Percentiles rank a stretch among this genome's conserved stretches.
Evolutionary conservation across 352 stramenopile species (phyloP).

Genomic region (Discostella stelligera): DNA sequence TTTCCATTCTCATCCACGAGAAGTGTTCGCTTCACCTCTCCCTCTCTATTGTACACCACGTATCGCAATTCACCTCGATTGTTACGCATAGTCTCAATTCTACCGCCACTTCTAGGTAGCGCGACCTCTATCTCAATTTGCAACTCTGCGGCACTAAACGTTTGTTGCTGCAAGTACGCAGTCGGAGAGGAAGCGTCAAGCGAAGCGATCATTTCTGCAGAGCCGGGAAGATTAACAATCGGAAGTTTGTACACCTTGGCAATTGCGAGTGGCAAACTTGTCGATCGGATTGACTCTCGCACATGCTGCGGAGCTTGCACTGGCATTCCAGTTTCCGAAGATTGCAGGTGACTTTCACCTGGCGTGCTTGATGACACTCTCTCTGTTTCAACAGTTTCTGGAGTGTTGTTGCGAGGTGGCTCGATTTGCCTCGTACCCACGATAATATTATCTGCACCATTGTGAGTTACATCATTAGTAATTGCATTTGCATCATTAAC

Average conservation of each 20-base stretch:
- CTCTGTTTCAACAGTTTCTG: not conserved
- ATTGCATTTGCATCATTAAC: slow-evolving; percentile 4
- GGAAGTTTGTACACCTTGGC: slow-evolving; percentile 72
- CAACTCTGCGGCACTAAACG: slow-evolving; percentile 50
- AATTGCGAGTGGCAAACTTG: slow-evolving; percentile 62
- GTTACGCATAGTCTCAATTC: slow-evolving; percentile 50
- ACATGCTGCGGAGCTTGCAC: slow-evolving; percentile 2
- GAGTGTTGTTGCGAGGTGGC: not conserved
- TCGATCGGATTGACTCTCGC: not conserved
- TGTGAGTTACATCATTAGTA: not conserved
- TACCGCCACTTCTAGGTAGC: slow-evolving; percentile 61
- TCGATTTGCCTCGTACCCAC: not conserved
- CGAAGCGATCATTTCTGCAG: slow-evolving; percentile 9
- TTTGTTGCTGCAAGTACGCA: slow-evolving; percentile 43
- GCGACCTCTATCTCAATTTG: slow-evolving; percentile 51
- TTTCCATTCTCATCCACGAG: slow-evolving; percentile 55
- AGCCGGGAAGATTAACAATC: slow-evolving; percentile 33
- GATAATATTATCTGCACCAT: not conserved
- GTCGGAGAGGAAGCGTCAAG: slow-evolving; percentile 34
- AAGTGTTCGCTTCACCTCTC: slow-evolving; percentile 57
- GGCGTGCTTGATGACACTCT: not conserved
- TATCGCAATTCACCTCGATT: slow-evolving; percentile 52
- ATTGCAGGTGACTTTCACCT: not conserved
- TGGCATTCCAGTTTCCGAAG: slow-evolving; percentile 5
- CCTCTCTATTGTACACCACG: slow-evolving; percentile 56